Percentiles rank a stretch among this genome's conserved stretches.
Conservation (phyloP, 805 yeast species). For the Saccharomycopsis selenospora region DNA sequence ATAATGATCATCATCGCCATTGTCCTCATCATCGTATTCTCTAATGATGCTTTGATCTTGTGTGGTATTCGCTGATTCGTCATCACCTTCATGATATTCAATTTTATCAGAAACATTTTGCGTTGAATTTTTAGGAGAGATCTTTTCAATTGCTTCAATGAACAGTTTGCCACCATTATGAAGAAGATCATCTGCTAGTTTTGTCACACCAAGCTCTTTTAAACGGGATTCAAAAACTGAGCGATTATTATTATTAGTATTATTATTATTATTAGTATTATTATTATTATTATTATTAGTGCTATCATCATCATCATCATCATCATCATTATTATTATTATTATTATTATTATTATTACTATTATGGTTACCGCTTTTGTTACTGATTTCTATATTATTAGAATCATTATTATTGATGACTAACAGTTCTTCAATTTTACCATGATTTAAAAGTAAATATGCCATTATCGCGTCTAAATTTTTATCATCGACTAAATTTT, state of each 20-base stretch:
- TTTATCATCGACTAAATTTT: background rate
- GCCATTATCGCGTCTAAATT: background rate
- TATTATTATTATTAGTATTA: background rate
- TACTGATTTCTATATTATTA: background rate
- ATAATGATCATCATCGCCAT: background rate
- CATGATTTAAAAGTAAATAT: background rate
- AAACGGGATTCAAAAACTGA: background rate
- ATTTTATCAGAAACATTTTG: constrained; percentile 39
- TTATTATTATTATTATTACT: background rate
- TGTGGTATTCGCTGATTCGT: constrained; percentile 17
- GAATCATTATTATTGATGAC: background rate
- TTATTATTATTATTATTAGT: background rate
- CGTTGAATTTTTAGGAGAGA: constrained; percentile 36
- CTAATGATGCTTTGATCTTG: constrained; percentile 31
- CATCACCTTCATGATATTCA: constrained; percentile 28
- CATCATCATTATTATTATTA: background rate
- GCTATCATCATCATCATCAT: background rate
- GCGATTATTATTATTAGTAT: background rate
- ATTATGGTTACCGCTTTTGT: background rate
- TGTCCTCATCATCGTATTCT: constrained; percentile 32
- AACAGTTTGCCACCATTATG: constrained; percentile 59
- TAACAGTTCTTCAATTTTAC: background rate
- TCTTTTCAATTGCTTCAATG: constrained; percentile 57
- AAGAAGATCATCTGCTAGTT: constrained; percentile 62
- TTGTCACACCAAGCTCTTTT: constrained; percentile 27